Conservation (phyloP, 2,329 filamentous ascomycete species). For the Sporothrix pallida region DNA sequence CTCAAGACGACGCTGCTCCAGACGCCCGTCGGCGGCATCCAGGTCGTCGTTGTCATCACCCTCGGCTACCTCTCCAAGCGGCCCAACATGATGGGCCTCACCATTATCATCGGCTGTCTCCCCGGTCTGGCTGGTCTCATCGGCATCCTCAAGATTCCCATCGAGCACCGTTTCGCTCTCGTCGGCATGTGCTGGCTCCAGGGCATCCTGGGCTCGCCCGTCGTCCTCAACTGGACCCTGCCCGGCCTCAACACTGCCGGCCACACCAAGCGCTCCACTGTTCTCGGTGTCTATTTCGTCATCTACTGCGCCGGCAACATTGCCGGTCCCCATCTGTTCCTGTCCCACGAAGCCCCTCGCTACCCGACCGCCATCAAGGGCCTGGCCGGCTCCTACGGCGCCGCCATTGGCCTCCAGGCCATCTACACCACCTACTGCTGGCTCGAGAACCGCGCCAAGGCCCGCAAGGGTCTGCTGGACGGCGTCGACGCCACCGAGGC, state of each 20-base stretch:
- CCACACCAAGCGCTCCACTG: conserved; percentile 57
- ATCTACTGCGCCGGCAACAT: conserved; percentile 37
- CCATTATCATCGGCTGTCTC: conserved; percentile 36
- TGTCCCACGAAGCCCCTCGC: conserved; percentile 32
- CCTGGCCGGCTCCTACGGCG: conserved; percentile 35
- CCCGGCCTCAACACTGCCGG: conserved; percentile 55
- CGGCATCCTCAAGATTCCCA: conserved; percentile 55
- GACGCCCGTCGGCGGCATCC: conserved; percentile 49
- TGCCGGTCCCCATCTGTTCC: conserved; percentile 36
- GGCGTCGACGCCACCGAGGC: conserved; percentile 29
- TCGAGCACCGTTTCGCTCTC: conserved; percentile 54
- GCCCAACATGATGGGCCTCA: conserved; percentile 46
- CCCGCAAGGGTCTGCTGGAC: conserved; percentile 28
- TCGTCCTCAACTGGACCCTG: conserved; percentile 59
- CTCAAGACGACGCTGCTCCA: conserved; percentile 51
- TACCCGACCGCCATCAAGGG: conserved; percentile 37
- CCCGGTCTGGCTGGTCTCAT: conserved; percentile 53
- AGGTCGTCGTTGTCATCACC: conserved; percentile 39
- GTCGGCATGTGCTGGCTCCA: conserved; percentile 61
- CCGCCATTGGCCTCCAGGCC: conserved; percentile 35
- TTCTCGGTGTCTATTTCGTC: conserved; percentile 54
- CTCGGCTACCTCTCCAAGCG: conserved; percentile 54
- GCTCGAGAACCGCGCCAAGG: conserved; percentile 35
- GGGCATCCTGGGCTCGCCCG: conserved; percentile 55
- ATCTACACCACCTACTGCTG: conserved; percentile 35